Evolutionary conservation across 106 monocot genomes (phyloP).

Genomic region (Acorus gramineus): DNA sequence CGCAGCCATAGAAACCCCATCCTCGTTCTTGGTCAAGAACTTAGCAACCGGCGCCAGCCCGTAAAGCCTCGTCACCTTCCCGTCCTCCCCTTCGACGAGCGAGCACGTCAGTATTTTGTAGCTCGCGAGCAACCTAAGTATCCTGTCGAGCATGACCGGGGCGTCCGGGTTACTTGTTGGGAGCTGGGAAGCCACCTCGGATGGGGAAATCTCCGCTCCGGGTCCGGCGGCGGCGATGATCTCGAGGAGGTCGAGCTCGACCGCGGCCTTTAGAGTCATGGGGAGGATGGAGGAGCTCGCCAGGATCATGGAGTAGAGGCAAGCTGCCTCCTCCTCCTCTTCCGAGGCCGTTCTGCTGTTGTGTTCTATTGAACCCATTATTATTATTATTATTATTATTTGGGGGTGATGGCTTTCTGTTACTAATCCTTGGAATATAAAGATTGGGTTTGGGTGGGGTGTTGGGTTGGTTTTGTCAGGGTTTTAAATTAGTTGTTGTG

Average conservation of each 20-base stretch:
- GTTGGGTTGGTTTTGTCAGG: too few relatives aligned
- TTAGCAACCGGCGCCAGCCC: conserved; percentile 1
- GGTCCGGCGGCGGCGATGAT: neutral
- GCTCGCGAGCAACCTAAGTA: conserved; percentile 16
- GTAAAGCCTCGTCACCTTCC: neutral
- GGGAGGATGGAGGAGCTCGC: neutral
- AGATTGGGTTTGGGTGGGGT: too few relatives aligned
- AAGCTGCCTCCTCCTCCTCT: too few relatives aligned
- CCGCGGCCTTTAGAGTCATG: conserved; percentile 11
- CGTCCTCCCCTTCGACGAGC: neutral
- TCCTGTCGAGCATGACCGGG: conserved; percentile 9
- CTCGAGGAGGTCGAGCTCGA: conserved; percentile 11
- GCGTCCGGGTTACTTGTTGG: neutral
- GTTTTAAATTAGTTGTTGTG: too few relatives aligned
- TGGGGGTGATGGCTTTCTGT: too few relatives aligned
- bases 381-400: too few relatives aligned
- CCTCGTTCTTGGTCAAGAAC: neutral
- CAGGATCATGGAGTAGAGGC: too few relatives aligned
- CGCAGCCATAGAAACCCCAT: conserved; percentile 5
- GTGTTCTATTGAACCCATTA: too few relatives aligned
- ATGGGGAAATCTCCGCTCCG: conserved; percentile 3
- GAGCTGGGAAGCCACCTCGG: conserved; percentile 1
- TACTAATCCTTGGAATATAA: too few relatives aligned
- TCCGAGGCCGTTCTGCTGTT: too few relatives aligned
- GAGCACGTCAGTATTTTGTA: conserved; percentile 15